These are phyloP conservation scores for Wallacemonas sp. DNA, from an alignment of 208 protist genomes.

Conservation along the genomic window DNA sequence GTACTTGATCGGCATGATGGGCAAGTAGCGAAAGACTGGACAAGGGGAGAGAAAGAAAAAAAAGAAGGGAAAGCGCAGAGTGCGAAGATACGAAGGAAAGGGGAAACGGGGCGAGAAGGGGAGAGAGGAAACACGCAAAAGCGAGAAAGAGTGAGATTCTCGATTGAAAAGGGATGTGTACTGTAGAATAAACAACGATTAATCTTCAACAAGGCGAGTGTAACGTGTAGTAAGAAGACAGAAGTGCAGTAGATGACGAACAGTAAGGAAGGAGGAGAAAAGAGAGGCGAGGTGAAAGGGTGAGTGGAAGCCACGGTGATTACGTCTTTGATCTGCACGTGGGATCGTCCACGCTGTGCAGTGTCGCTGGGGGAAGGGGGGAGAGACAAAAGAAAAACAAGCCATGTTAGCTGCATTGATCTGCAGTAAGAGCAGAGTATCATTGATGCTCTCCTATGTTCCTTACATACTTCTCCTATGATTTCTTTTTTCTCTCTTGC, in stretches of 20 bases:
- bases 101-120: too few relatives aligned
- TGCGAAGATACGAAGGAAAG: constrained; percentile 18
- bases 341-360: too few relatives aligned
- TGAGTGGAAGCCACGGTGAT: neutral
- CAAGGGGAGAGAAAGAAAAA: neutral
- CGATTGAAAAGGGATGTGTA: neutral
- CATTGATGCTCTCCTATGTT: too few relatives aligned
- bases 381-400: too few relatives aligned
- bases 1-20: constrained; percentile 88
- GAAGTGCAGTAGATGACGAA: neutral
- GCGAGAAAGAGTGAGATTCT: neutral
- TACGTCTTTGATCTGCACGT: too few relatives aligned
- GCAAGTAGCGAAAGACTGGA: neutral
- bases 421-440: too few relatives aligned
- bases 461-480: too few relatives aligned
- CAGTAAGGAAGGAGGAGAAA: neutral
- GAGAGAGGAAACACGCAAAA: constrained; percentile 11
- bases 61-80: constrained; percentile 20
- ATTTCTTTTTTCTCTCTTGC: too few relatives aligned
- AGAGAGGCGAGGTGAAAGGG: neutral
- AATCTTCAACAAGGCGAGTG: neutral
- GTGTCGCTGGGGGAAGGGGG: too few relatives aligned
- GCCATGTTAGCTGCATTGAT: too few relatives aligned
- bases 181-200: constrained; percentile 10
- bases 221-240: too few relatives aligned